These are phyloP conservation scores for Picea sitchensis DNA, from an alignment of 75 land plant genomes.

Conservation along the genomic window DNA sequence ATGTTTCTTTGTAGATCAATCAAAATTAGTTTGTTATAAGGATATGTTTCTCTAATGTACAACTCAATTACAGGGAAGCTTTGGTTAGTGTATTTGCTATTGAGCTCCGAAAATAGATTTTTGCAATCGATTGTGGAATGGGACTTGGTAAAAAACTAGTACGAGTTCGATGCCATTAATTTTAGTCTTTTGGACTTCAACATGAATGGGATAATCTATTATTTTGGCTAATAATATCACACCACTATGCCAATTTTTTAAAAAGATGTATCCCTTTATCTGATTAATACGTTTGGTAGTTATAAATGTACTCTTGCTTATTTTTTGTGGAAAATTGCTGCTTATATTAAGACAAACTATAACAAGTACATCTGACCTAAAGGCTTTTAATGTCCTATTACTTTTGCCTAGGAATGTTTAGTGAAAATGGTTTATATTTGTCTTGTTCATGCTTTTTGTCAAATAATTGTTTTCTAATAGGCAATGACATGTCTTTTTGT, in stretches of 20 bases:
- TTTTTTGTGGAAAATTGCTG: no score
- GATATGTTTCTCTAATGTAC: no score
- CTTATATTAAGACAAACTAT: no score
- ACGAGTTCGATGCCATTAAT: background rate
- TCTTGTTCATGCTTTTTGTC: background rate
- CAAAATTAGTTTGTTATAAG: no score
- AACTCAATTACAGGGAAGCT: background rate
- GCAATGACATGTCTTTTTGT: conserved; percentile 13
- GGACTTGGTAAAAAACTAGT: background rate
- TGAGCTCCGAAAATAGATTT: background rate
- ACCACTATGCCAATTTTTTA: no score
- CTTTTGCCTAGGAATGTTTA: background rate
- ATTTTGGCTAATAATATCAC: no score
- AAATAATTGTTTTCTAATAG: conserved; percentile 1
- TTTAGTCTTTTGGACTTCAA: background rate
- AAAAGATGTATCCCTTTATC: no score
- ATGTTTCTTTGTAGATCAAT: no score
- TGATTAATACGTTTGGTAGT: background rate
- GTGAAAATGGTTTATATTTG: background rate
- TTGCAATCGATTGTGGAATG: background rate
- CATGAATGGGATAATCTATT: no score
- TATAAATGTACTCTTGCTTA: no score
- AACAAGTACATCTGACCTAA: no score
- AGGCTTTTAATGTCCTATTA: background rate
- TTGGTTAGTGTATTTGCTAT: background rate